Conservation (phyloP, 73 alveolate species). For the Paramecium sonneborni region DNA sequence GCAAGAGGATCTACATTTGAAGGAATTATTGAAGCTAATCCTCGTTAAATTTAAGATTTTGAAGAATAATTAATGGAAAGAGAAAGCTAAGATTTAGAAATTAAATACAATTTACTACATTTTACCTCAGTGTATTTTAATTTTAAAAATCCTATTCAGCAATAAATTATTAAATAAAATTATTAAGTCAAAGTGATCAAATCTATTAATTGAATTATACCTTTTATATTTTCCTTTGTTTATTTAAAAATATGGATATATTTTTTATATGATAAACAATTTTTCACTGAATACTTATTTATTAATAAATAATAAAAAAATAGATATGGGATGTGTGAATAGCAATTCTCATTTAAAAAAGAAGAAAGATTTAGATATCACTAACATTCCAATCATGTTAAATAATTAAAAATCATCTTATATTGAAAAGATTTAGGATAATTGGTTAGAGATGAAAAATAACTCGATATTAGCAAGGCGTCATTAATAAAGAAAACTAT, state of each 20-base stretch:
- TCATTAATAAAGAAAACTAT: neutral
- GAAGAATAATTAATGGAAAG: neutral
- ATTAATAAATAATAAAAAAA: neutral
- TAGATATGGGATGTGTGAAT: neutral
- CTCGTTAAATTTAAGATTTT: neutral
- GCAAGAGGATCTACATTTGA: slow-evolving; percentile 17
- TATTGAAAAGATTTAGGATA: neutral
- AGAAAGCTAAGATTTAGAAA: slow-evolving; percentile 13
- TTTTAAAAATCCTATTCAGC: neutral
- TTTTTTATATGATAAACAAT: neutral
- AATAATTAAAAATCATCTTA: neutral
- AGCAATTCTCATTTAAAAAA: neutral
- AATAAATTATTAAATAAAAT: neutral
- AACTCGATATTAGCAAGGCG: neutral
- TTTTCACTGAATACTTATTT: neutral
- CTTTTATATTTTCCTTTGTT: neutral
- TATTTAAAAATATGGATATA: neutral
- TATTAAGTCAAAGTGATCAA: neutral
- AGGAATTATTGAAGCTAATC: neutral
- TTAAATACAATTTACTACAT: neutral
- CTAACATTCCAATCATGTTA: neutral
- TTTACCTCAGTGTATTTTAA: neutral
- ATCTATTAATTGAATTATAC: neutral
- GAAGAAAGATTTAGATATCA: neutral
- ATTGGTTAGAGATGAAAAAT: neutral